A percentile compares a stretch with the other conserved stretches of the same genome.
Conservation (phyloP, 768 basidiomycete genomes). For the Naganishia vishniacii region DNA sequence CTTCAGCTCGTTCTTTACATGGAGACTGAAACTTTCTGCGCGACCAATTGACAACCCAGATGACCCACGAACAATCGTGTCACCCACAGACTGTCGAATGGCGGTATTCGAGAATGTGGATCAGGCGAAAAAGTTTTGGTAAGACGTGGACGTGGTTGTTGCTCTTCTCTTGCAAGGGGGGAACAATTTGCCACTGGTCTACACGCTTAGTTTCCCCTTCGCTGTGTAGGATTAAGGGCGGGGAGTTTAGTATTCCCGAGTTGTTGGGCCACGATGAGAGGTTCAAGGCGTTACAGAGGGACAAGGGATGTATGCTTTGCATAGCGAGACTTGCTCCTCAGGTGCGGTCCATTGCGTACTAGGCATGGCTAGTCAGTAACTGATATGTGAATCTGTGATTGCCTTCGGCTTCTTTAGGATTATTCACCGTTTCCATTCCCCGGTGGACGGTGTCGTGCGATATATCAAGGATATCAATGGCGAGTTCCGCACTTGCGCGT, state of each 20-base stretch:
- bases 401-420: conserved; percentile 53
- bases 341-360: background rate
- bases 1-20: conserved; percentile 75
- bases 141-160: no score
- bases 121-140: conserved; percentile 67
- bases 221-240: conserved; percentile 59
- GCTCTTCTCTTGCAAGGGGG: no score
- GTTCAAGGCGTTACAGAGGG: conserved; percentile 47
- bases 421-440: conserved; percentile 76
- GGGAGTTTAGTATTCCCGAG: conserved; percentile 61
- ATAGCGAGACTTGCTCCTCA: conserved; percentile 69
- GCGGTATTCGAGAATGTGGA: conserved; percentile 62
- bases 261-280: conserved; percentile 56
- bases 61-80: conserved; percentile 57
- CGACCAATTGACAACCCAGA: conserved; percentile 60
- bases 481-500: background rate
- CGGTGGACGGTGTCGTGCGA: conserved; percentile 57
- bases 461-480: conserved; percentile 44
- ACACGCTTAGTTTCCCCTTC: background rate
- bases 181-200: no score
- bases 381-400: no score
- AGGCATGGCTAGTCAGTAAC: no score
- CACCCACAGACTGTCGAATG: conserved; percentile 68
- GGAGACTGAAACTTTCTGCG: conserved; percentile 58
- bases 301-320: conserved; percentile 51